Evolutionary conservation across 1,139 yeast species (phyloP), one percentile per base, ranked within the genome.

Genomic region (Geotrichum fermentans): DNA sequence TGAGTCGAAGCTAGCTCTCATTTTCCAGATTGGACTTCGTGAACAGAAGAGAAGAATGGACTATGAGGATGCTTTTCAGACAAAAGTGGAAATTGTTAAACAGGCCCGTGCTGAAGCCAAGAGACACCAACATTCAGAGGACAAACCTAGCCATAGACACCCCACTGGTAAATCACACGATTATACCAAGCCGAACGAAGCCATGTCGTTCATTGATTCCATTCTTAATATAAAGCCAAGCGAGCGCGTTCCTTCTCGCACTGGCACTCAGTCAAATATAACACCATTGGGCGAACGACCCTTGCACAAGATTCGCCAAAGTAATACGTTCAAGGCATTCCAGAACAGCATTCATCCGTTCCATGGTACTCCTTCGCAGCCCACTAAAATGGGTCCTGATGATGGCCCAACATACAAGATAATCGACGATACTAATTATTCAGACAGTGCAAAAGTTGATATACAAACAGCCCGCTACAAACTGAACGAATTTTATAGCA

Each of bases 1-100:
- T 63, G 98, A 90, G 65, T 68, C 83, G 1, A 83, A 88, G 57
- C 67, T 90, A 50, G 79, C 78, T 37, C 75, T 84, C 76, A 82
- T 86, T 20, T 86, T 78, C 64, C 92, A 85, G 60, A 74, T 87
- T 32, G 96, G 96, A 1, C 56, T 75, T 45, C 67, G 77, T 3
- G 97, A 88, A 60, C 95, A 86, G 61, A 71, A 77, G 51, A 73
- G 75, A 51, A 70, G 97, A 47, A 52, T 78, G 39, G 89, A 82
- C 42, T 79, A 83, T 58, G 64, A 72, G 38, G 66, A 68, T 5
- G 68, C 79, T 4, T 83, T 85, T 60, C 82, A 83, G 35, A 61
- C 63, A 35, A 69, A 68, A 44, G 60, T 66, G 13, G 58, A 58
- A 24, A 24, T 24, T 6, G 28, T 24, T 10, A 24, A 24, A 24